Evolutionary conservation across 2,329 filamentous ascomycete genomes (phyloP), one percentile per base, ranked within the genome.

Genomic region (Orbilia quercus): DNA sequence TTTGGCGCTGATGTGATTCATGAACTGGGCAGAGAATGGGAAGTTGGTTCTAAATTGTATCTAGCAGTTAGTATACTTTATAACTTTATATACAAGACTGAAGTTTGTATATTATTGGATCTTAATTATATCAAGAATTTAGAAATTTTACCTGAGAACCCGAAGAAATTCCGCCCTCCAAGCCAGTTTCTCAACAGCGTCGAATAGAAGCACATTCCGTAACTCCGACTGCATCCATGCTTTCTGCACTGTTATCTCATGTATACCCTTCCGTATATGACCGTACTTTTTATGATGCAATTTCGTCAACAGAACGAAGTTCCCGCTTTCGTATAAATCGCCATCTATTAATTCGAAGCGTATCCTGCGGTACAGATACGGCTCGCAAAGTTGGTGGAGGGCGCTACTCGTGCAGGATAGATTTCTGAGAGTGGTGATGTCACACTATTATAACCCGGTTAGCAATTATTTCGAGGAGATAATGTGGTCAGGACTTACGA

Each of bases 41-140:
- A 22, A 44, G 16, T 47, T 58, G n/a, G 54, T 58, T 44, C 54
- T 58, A 25, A 18, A 34, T n/a, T n/a, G n/a, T n/a, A n/a, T n/a
- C n/a, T 11, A 9, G 25, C 22, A 12, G 51, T 36, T 55, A 38
- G 51, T 18, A 18, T n/a, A 11, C 20, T 55, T 48, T 23, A 6
- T 3, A 20, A 7, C 45, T n/a, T n/a, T n/a, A n/a, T n/a, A n/a
- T n/a, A n/a, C n/a, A n/a, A n/a, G n/a, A n/a, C n/a, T n/a, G n/a
- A n/a, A n/a, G n/a, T n/a, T n/a, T n/a, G n/a, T n/a, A n/a, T n/a
- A n/a, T n/a, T n/a, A n/a, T n/a, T n/a, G n/a, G n/a, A n/a, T n/a
- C n/a, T n/a, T n/a, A n/a, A n/a, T n/a, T n/a, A n/a, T n/a, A n/a
- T n/a, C n/a, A n/a, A 9, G 7, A 23, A 16, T 2, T 25, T 42